Percentiles rank a stretch among this genome's conserved stretches.
These are phyloP conservation scores for Lophiotrema nucula DNA, from an alignment of 495 filamentous ascomycete species.

Conservation along the genomic window DNA sequence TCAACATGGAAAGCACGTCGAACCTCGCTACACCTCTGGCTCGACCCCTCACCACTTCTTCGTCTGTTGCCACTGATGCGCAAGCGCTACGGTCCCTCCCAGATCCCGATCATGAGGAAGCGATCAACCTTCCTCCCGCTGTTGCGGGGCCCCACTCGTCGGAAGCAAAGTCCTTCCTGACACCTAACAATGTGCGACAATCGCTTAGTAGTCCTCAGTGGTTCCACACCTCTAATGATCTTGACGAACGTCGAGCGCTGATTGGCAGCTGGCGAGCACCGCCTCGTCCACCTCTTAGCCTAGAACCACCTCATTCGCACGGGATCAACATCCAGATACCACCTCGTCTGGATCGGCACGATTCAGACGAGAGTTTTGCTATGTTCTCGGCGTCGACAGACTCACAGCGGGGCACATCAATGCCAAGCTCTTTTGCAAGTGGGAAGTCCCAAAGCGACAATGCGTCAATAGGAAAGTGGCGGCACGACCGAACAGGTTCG, in stretches of 20 bases:
- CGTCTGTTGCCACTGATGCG: neutral
- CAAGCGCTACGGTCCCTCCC: constrained; percentile 21
- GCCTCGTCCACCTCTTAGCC: constrained; percentile 34
- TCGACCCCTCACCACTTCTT: constrained; percentile 59
- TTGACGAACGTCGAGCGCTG: constrained; percentile 34
- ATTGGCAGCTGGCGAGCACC: constrained; percentile 37
- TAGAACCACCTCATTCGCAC: constrained; percentile 33
- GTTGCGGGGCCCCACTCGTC: constrained; percentile 23
- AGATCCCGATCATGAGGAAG: constrained; percentile 36
- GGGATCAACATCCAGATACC: constrained; percentile 41
- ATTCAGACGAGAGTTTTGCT: constrained; percentile 78
- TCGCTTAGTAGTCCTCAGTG: constrained; percentile 31
- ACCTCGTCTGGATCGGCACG: constrained; percentile 56
- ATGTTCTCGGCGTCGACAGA: constrained; percentile 79
- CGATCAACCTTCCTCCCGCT: constrained; percentile 36
- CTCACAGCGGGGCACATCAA: constrained; percentile 34
- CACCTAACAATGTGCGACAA: neutral
- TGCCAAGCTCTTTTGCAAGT: constrained; percentile 48
- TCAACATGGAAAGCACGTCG: constrained; percentile 55
- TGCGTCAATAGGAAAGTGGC: constrained; percentile 30
- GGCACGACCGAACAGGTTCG: constrained; percentile 7
- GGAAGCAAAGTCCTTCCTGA: neutral
- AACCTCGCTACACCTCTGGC: constrained; percentile 78
- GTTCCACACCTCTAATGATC: constrained; percentile 27
- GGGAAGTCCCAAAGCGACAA: constrained; percentile 40